Base-by-base conservation (phyloP, 2,329 filamentous ascomycete genomes). In the Cladosporium austrohemisphaericum region DNA sequence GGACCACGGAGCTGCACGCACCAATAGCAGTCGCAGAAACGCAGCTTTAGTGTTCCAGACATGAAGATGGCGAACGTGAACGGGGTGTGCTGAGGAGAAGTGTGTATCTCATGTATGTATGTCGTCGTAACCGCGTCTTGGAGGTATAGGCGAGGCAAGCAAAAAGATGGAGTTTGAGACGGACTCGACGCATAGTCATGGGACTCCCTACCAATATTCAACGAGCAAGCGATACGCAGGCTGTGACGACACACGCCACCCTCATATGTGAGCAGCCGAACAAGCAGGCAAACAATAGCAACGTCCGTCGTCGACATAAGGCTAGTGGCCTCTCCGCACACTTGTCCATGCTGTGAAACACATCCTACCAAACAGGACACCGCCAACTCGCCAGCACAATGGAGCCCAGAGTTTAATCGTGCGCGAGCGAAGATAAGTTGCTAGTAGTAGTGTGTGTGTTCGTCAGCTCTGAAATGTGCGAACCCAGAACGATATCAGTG, bases 401-500 rank as follows among this genome's bases (percentile, higher is more conserved):
- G 20, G 37, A n/a, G 35, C 38, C n/a, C 5, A 28, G 38, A 28
- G 23, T 41, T 29, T 18, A 18, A 16, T 14, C 38, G 38, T 26
- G 38, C 38, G 38, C 22, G 22, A 18, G 38, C 38, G 11, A 28
- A 28, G 25, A 28, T 6, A 28, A 28, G 25, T 14, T 10, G 9
- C 16, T 13, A 32, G 29, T 13, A 32, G 29, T 32, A 32, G 29
- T 32, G 29, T 32, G 11, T 32, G 8, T 38, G 11, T 38, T 38
- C 36, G 36, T 38, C 36, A 26, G 29, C 33, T 16, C n/a, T n/a
- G n/a, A n/a, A n/a, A 36, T 36, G 20, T 46, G 43, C 43, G 43
- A 47, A 47, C 43, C 43, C 32, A 47, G 33, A 47, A 47, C 43
- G 43, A 47, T 47, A 47, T 28, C 23, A 19, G 33, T 14, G 13